Percentiles rank a stretch among this genome's conserved stretches.
These are phyloP conservation scores for Umbelopsis sp. DNA, from an alignment of 371 early-diverging fungal genomes.

Conservation along the genomic window DNA sequence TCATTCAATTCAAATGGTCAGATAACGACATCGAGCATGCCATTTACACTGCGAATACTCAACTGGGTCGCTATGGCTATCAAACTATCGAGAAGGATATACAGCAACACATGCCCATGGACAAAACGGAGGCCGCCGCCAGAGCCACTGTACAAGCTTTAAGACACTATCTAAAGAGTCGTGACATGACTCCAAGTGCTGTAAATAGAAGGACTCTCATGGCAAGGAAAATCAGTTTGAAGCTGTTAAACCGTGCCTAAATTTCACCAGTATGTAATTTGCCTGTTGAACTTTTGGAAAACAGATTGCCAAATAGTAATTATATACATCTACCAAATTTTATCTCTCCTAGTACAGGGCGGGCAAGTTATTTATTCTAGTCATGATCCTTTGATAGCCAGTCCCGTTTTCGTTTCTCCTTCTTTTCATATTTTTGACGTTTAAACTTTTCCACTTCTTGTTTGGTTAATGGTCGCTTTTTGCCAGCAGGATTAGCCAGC, in stretches of 20 bases:
- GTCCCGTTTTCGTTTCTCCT: constrained; percentile 23
- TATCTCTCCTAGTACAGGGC: not conserved
- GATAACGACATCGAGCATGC: not conserved
- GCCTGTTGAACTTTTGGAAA: too few relatives aligned
- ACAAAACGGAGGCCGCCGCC: not conserved
- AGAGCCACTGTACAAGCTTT: not conserved
- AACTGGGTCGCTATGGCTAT: not conserved
- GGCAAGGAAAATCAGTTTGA: constrained; percentile 2
- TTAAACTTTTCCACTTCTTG: constrained; percentile 11
- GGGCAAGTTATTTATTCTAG: not conserved
- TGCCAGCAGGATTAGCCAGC: constrained; percentile 17
- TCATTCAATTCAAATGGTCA: not conserved
- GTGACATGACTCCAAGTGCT: not conserved
- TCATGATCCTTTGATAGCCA: constrained; percentile 14
- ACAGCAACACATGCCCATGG: too few relatives aligned
- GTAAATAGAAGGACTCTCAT: not conserved
- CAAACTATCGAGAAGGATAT: not conserved
- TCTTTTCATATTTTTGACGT: constrained; percentile 19
- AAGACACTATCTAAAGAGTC: not conserved
- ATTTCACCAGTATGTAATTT: not conserved
- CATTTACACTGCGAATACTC: not conserved
- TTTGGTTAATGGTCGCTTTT: constrained; percentile 20
- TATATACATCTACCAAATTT: constrained; percentile 8
- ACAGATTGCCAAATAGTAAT: not conserved
- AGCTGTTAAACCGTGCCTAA: not conserved